phyloP scores from a whole-genome alignment of 139 green algal species.

The Mesostigma viride region DNA sequence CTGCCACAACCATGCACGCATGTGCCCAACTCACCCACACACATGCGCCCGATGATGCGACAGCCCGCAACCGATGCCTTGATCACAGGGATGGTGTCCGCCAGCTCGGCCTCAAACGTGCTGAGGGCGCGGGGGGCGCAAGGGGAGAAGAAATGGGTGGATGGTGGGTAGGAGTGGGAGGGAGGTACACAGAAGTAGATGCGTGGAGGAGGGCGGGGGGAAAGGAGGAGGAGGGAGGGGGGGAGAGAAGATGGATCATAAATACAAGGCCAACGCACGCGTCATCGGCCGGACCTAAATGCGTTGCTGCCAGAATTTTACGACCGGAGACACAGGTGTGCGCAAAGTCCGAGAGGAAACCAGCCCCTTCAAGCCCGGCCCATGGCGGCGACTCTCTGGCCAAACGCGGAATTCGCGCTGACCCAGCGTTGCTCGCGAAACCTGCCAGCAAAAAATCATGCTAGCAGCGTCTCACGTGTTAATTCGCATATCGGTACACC shows the following conservation, averaged over 20 bases:
- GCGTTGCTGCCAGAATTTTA: not conserved
- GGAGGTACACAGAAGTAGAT: not conserved
- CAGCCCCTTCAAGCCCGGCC: too few species aligned
- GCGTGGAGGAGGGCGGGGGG: not conserved
- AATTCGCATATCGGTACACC: too few species aligned
- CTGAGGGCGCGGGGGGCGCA: conserved; percentile 34
- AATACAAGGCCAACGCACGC: not conserved
- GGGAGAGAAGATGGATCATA: not conserved
- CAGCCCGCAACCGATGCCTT: conserved; percentile 86
- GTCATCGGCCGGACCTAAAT: not conserved
- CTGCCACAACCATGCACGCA: conserved; percentile 37
- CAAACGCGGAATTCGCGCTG: too few species aligned
- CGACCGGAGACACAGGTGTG: not conserved
- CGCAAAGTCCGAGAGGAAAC: not conserved
- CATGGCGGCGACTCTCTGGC: too few species aligned
- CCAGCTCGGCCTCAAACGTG: conserved; percentile 91
- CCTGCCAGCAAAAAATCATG: not conserved
- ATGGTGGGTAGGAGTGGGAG: too few species aligned
- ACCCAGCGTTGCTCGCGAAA: too few species aligned
- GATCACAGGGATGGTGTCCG: conserved; percentile 92
- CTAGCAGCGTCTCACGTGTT: too few species aligned
- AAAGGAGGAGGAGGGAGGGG: not conserved
- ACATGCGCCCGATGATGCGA: conserved; percentile 81
- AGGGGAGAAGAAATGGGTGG: not conserved
- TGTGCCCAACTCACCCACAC: conserved; percentile 56